Conservation (phyloP, 306 rosid species). For the Dryas octopetala region DNA sequence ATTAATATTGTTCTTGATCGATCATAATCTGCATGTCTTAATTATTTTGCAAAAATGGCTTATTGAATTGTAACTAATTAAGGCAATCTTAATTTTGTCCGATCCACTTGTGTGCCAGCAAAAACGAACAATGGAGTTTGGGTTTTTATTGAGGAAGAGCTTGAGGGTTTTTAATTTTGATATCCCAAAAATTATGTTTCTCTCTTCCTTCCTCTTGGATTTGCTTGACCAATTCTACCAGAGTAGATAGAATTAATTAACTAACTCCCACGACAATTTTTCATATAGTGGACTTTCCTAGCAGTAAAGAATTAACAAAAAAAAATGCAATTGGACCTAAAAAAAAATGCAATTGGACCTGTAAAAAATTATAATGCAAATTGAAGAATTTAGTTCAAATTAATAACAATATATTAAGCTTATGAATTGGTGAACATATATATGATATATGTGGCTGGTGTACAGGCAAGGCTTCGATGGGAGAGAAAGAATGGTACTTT, state of each 20-base stretch:
- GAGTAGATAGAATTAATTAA: background rate
- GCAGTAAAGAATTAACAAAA: background rate
- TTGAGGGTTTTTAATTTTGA: no score
- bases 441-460: background rate
- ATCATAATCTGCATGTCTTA: background rate
- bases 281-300: background rate
- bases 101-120: no score
- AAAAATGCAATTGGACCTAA: background rate
- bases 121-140: background rate
- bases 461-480: conserved; percentile 83
- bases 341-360: background rate
- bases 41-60: no score
- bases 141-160: no score
- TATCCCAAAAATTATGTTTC: background rate
- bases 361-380: no score
- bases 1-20: background rate
- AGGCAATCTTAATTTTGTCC: no score
- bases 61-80: no score
- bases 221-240: conserved; percentile 4
- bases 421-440: no score
- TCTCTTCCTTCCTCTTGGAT: background rate
- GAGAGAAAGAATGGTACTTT: conserved; percentile 92
- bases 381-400: background rate
- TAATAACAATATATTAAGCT: background rate
- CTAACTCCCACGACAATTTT: background rate